Percentiles rank a stretch among this genome's conserved stretches.
phyloP scores from a whole-genome alignment of 306 rosid species.

The Ammopiptanthus mongolicus region DNA sequence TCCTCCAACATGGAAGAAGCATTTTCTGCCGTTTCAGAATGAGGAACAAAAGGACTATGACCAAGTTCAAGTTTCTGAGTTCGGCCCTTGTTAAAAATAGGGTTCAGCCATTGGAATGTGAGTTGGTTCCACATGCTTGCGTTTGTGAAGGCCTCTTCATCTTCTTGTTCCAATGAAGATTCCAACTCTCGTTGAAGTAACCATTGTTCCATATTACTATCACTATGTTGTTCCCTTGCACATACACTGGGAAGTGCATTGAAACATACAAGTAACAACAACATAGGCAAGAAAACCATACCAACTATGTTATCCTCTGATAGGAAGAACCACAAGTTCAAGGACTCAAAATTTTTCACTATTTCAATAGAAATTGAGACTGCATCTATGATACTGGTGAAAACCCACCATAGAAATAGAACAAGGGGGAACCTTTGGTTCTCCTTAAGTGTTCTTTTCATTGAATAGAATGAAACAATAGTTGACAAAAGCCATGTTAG shows the following conservation, averaged over 20 bases:
- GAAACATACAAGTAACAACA: conserved; percentile 36
- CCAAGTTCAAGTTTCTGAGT: conserved; percentile 52
- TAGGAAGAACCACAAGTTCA: conserved; percentile 30
- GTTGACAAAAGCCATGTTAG: conserved; percentile 66
- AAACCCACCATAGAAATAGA: conserved; percentile 66
- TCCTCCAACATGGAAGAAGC: conserved; percentile 59
- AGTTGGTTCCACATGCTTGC: conserved; percentile 69
- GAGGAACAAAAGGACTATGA: conserved; percentile 67
- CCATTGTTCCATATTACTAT: conserved; percentile 30
- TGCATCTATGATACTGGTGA: conserved; percentile 23
- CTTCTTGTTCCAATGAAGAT: background rate
- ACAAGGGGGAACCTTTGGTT: conserved; percentile 50
- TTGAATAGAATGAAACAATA: conserved; percentile 34
- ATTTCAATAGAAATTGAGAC: conserved; percentile 30
- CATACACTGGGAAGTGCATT: conserved; percentile 26
- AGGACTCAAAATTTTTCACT: conserved; percentile 17
- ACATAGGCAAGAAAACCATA: conserved; percentile 48
- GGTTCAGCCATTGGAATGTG: conserved; percentile 76
- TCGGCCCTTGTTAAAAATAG: conserved; percentile 62
- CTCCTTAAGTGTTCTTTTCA: conserved; percentile 17
- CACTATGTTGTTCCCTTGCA: conserved; percentile 15
- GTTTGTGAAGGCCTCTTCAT: conserved; percentile 27
- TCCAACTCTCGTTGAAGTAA: conserved; percentile 46
- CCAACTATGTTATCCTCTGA: conserved; percentile 47
- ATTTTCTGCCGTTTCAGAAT: conserved; percentile 55